phyloP scores from a whole-genome alignment of 441 rosid genomes.

The Jatropha podagrica region DNA sequence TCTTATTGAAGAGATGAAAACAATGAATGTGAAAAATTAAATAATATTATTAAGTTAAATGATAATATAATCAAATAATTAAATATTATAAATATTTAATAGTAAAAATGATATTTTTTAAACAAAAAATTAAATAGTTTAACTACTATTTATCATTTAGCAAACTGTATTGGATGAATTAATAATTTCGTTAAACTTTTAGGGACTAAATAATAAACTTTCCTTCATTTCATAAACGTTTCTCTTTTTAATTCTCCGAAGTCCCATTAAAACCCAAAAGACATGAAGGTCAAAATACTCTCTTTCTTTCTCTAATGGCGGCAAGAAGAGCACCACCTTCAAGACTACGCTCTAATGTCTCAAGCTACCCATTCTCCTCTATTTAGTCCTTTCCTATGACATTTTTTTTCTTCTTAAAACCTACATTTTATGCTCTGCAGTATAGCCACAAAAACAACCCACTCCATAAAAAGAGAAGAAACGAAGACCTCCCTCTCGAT shows the following conservation, averaged over 20 bases:
- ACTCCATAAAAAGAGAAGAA: not conserved
- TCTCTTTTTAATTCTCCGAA: not conserved
- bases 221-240: too few relatives aligned
- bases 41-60: too few relatives aligned
- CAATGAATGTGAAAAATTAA: too few relatives aligned
- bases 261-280: not conserved
- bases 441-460: not conserved
- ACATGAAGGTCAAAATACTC: constrained; percentile 17
- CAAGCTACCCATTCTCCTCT: not conserved
- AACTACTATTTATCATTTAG: too few relatives aligned
- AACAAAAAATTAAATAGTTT: too few relatives aligned
- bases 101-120: too few relatives aligned
- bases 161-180: too few relatives aligned
- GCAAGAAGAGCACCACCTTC: constrained; percentile 26
- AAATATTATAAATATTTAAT: too few relatives aligned
- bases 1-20: too few relatives aligned
- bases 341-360: constrained; percentile 7
- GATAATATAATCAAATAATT: too few relatives aligned
- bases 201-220: too few relatives aligned
- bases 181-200: too few relatives aligned
- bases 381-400: constrained; percentile 37
- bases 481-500: constrained; percentile 31
- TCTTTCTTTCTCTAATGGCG: constrained; percentile 46
- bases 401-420: constrained; percentile 13
- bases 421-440: constrained; percentile 14